These are phyloP conservation scores for Ballota nigra DNA, from an alignment of 257 asterid genomes.

Conservation along the genomic window DNA sequence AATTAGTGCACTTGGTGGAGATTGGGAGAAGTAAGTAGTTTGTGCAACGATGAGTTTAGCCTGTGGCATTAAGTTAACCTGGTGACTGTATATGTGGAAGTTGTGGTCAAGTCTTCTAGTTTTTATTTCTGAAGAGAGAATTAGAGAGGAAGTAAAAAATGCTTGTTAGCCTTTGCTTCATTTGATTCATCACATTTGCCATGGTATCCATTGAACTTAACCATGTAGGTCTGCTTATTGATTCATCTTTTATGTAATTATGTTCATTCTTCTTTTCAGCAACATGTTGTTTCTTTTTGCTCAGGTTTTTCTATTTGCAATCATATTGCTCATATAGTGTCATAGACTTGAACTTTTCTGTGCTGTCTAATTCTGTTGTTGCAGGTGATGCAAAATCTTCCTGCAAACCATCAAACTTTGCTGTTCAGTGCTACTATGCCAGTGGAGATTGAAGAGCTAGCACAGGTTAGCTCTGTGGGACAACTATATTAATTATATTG, in stretches of 20 bases:
- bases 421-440: constrained; percentile 97
- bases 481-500: neutral
- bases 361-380: constrained; percentile 24
- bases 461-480: constrained; percentile 53
- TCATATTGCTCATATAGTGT: neutral
- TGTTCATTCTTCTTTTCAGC: neutral
- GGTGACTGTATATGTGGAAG: neutral
- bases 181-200: neutral
- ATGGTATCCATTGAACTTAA: neutral
- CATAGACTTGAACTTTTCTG: neutral
- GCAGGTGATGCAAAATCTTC: constrained; percentile 86
- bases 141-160: neutral
- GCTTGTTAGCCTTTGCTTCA: neutral
- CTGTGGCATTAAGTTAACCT: neutral
- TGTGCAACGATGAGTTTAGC: neutral
- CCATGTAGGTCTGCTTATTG: constrained; percentile 5
- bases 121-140: constrained; percentile 9
- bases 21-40: neutral
- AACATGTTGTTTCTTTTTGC: neutral
- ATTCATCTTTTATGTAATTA: constrained; percentile 2
- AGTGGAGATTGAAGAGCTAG: constrained; percentile 78
- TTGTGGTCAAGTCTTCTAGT: neutral
- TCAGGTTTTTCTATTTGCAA: neutral
- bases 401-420: constrained; percentile 76
- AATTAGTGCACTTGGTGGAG: neutral